Base-by-base conservation (phyloP, 345 rosid species). In the Populus nigra region DNA sequence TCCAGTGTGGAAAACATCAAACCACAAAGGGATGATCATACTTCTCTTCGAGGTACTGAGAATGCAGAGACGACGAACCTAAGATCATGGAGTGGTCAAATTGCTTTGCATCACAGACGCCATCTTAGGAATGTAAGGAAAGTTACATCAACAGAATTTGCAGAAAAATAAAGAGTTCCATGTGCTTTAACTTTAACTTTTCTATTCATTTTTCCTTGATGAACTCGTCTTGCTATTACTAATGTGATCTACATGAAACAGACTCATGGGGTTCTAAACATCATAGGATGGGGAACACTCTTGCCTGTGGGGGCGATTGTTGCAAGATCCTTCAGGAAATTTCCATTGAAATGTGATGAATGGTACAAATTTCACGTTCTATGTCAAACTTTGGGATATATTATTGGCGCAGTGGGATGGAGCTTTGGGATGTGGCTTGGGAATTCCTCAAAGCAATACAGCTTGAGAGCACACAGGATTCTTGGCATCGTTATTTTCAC, bases 201-300 rank as follows among this genome's bases (percentile, higher is more conserved):
- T 10, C 2, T 10, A 13, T 45, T 12, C 17, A 47, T 47, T 47
- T 47, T 15, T 15, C 50, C 18, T 3, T 13, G 3, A 12, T 47
- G 50, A 13, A 13, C 50, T 13, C 15, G 16, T 15, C 50, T 47
- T 47, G 50, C 16, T 47, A 15, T 47, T 2, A 1, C 65, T 23
- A 6, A 59, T 7, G 65, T 18, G 27, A 59, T 18, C 22, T 20
- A 29, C 9, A 55, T 35, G 29, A 1, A 66, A 75, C 67, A 86
- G 89, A 76, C 78, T 65, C 87, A 86, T 82, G 89, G 89, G 63
- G 72, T 76, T 59, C 82, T 83, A 12, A 84, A 78, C 75, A 80
- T 86, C 55, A n/a, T 84, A 55, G 89, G 87, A 65, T 86, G 87
- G 87, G 89, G 87, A 18, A 75, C 72, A 2, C 69, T 86, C 4